Evolutionary conservation across 1,284 basidiomycete genomes (phyloP), one percentile per base, ranked within the genome.

Genomic region (Erythrobasidium hasegawianum): DNA sequence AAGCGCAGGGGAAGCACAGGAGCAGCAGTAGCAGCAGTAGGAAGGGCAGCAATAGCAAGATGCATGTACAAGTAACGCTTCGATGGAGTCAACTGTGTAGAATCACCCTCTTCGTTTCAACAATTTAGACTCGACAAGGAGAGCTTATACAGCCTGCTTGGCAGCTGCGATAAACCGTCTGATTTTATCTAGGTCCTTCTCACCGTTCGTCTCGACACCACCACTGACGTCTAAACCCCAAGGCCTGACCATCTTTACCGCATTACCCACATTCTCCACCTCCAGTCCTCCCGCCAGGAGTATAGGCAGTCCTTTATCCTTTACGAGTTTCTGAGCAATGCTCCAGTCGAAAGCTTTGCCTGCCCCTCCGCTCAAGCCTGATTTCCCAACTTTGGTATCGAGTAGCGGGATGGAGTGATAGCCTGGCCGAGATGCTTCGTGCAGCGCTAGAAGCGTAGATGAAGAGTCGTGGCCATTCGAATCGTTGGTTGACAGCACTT

Each of bases 191-290:
- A 83, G 56, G 75, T 94, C 89, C 79, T 95, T 95, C 40, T 84
- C 85, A 55, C 85, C 85, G 29, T 77, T 80, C 26, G 77, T 80
- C 79, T 96, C 93, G 0, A 96, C 90, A 1, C 93, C 92, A 0
- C 89, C 87, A 71, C 89, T 89, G 27, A 96, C 90, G 76, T 97
- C 93, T 27, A 96, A 89, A 10, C 87, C 89, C 87, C 89, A 92
- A 11, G 90, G 90, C n/a, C 77, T 76, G 20, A 90, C 88, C 33
- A 79, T 76, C 41, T 78, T 78, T 27, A 94, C 81, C 4, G 89
- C 90, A 68, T 83, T 80, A 14, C 78, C 77, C 0, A 96, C 87
- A 71, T 91, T 96, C 38, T 81, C 81, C 1, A 86, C 82, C 24
- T 83, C 87, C 70, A 97, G 77, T 0, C 93, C 93, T 0, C 93